A percentile compares a stretch with the other conserved stretches of the same genome.
These are phyloP conservation scores for Phytopythium mirpurense DNA, from an alignment of 352 stramenopile genomes.

Conservation along the genomic window DNA sequence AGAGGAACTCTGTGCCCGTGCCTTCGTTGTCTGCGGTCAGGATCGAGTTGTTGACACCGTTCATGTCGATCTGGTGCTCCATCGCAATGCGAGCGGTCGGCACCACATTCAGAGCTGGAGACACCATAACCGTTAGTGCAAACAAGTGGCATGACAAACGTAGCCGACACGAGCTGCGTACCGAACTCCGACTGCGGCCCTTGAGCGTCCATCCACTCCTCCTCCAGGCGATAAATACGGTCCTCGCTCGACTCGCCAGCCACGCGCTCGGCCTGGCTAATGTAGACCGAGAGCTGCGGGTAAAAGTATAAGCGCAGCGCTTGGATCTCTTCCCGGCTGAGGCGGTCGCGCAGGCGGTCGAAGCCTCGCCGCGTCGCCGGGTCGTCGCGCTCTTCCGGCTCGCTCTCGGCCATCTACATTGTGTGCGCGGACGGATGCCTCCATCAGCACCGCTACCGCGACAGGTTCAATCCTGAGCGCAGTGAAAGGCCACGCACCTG, in stretches of 20 bases:
- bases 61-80: slow-evolving; percentile 84
- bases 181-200: slow-evolving; percentile 86
- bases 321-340: slow-evolving; percentile 85
- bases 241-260: slow-evolving; percentile 76
- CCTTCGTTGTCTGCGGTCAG: slow-evolving; percentile 84
- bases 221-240: slow-evolving; percentile 84
- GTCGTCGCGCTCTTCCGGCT: slow-evolving; percentile 59
- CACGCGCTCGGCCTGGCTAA: slow-evolving; percentile 75
- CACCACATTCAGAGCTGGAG: slow-evolving; percentile 73
- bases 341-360: slow-evolving; percentile 68
- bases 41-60: slow-evolving; percentile 77
- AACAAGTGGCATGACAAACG: background rate
- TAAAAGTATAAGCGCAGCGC: slow-evolving; percentile 84
- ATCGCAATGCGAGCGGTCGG: slow-evolving; percentile 61
- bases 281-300: slow-evolving; percentile 78
- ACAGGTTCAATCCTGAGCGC: background rate
- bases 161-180: slow-evolving; percentile 18
- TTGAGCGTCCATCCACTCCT: slow-evolving; percentile 86
- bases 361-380: slow-evolving; percentile 55
- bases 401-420: slow-evolving; percentile 26
- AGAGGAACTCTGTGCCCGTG: slow-evolving; percentile 84
- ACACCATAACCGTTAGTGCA: background rate
- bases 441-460: too few species aligned
- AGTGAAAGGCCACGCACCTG: slow-evolving; percentile 20
- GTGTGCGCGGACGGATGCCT: background rate